Conservation (phyloP, 2,329 filamentous ascomycete species). For the Aspergillus pseudoglaucus region DNA sequence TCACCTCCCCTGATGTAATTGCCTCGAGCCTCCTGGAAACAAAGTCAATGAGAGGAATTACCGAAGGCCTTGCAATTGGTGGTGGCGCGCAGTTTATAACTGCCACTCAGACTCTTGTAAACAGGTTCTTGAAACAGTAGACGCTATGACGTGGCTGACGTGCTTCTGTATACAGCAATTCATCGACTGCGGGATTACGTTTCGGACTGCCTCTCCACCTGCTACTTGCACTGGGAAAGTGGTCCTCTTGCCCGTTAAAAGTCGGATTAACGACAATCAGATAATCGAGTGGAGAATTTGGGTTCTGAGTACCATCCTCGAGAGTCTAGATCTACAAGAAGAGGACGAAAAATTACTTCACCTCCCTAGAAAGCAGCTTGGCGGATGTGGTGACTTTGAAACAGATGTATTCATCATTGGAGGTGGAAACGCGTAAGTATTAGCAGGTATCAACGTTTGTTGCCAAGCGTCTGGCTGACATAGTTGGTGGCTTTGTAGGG, state of each 20-base stretch:
- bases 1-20: constrained; percentile 16
- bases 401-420: constrained; percentile 34
- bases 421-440: constrained; percentile 34
- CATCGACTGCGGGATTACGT: constrained; percentile 25
- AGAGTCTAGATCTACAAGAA: constrained; percentile 13
- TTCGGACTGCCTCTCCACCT: constrained; percentile 25
- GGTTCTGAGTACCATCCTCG: constrained; percentile 18
- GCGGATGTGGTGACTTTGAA: constrained; percentile 1
- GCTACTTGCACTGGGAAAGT: constrained; percentile 27
- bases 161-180: constrained; percentile 19
- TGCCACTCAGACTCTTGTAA: constrained; percentile 11
- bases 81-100: constrained; percentile 9
- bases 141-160: not conserved
- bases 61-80: constrained; percentile 5
- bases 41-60: constrained; percentile 1
- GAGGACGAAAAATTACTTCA: constrained; percentile 17
- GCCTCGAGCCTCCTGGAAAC: constrained; percentile 13
- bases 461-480: too few species aligned
- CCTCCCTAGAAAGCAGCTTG: constrained; percentile 7
- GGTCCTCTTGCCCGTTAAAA: constrained; percentile 21
- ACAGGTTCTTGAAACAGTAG: not conserved
- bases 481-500: constrained; percentile 16
- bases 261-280: not conserved
- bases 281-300: constrained; percentile 20
- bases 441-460: not conserved